Conservation (phyloP, 1,139 yeast species). For the Hansenula lynferdii region DNA sequence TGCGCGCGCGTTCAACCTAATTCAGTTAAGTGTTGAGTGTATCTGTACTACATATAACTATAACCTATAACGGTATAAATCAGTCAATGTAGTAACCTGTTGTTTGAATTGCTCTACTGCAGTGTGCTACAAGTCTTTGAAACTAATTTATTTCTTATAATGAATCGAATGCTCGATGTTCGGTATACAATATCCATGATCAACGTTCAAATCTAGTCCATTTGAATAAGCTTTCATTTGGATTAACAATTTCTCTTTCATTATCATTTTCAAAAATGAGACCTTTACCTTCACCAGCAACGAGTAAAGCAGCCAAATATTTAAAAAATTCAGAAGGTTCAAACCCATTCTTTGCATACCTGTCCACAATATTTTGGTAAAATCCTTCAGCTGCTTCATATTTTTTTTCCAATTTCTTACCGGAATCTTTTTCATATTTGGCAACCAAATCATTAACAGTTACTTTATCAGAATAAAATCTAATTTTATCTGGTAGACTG, state of each 20-base stretch:
- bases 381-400: slow-evolving; percentile 30
- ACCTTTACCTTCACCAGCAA: slow-evolving; percentile 39
- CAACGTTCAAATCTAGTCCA: slow-evolving; percentile 40
- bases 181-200: too few species aligned
- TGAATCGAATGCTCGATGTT: too few species aligned
- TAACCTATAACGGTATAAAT: too few species aligned
- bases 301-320: slow-evolving; percentile 30
- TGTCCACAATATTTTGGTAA: slow-evolving; percentile 28
- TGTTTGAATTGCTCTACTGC: too few species aligned
- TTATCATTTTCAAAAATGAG: slow-evolving; percentile 26
- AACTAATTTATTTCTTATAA: too few species aligned
- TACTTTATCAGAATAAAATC: slow-evolving; percentile 38
- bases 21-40: too few species aligned
- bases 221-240: slow-evolving; percentile 46
- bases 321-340: slow-evolving; percentile 27
- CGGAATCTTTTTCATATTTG: slow-evolving; percentile 37
- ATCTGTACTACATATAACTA: too few species aligned
- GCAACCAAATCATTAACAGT: slow-evolving; percentile 36
- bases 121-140: too few species aligned
- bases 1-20: too few species aligned
- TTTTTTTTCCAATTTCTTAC: slow-evolving; percentile 31
- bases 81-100: too few species aligned
- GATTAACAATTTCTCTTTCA: slow-evolving; percentile 51
- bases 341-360: slow-evolving; percentile 24
- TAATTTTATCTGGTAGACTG: slow-evolving; percentile 40